phyloP scores from a whole-genome alignment of 225 moss, liverwort and hornwort species.

The Sphagnum tenellum region DNA sequence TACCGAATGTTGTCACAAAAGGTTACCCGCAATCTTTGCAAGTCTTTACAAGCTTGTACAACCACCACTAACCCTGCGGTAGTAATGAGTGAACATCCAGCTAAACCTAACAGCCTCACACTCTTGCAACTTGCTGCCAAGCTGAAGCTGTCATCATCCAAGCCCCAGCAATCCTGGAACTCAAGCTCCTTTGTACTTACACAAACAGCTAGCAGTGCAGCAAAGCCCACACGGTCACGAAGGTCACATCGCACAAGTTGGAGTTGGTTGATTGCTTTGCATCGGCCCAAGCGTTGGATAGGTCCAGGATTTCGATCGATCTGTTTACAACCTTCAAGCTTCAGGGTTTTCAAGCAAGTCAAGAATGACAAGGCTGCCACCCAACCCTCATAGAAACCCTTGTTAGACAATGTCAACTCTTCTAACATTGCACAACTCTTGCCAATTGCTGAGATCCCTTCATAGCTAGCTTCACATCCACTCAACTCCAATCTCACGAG shows the following conservation, averaged over 20 bases:
- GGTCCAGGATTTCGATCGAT: conserved; percentile 78
- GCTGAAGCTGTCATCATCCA: conserved; percentile 41
- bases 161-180: conserved; percentile 55
- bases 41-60: conserved; percentile 30
- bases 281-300: conserved; percentile 33
- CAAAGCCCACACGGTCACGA: conserved; percentile 71
- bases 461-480: conserved; percentile 89
- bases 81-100: conserved; percentile 81
- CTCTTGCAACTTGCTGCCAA: conserved; percentile 52
- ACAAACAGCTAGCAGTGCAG: conserved; percentile 65
- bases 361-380: conserved; percentile 69
- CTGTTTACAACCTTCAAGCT: conserved; percentile 78
- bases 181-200: conserved; percentile 46
- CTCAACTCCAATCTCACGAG: conserved; percentile 76
- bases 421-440: conserved; percentile 88
- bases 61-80: conserved; percentile 64
- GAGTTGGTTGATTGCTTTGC: conserved; percentile 61
- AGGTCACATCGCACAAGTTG: conserved; percentile 88
- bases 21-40: conserved; percentile 50
- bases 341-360: conserved; percentile 48
- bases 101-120: conserved; percentile 61
- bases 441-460: conserved; percentile 87
- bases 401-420: conserved; percentile 75
- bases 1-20: conserved; percentile 53
- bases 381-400: conserved; percentile 88